A percentile compares a stretch with the other conserved stretches of the same genome.
phyloP scores from a whole-genome alignment of 345 rosid genomes.

The Populus simonii region DNA sequence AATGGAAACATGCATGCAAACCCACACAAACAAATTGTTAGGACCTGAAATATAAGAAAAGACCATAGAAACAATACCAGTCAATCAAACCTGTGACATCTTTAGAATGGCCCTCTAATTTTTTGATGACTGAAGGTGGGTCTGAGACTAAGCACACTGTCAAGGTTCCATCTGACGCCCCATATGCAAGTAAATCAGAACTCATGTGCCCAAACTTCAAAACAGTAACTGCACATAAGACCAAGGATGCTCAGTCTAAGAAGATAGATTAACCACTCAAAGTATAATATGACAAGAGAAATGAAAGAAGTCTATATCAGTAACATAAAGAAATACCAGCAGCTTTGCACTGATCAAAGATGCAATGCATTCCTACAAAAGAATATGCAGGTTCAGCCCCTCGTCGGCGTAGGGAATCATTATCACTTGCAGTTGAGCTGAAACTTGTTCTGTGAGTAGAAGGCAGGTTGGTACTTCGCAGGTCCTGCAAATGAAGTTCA shows the following conservation, averaged over 20 bases:
- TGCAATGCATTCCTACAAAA: conserved; percentile 95
- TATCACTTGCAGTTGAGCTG: conserved; percentile 74
- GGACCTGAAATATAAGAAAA: conserved; percentile 30
- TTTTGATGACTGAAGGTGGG: conserved; percentile 62
- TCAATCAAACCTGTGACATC: conserved; percentile 98
- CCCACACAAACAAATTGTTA: neutral
- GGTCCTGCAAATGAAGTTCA: conserved; percentile 50
- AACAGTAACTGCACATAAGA: conserved; percentile 70
- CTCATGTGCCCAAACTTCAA: conserved; percentile 95
- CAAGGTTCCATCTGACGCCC: conserved; percentile 91
- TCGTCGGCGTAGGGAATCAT: conserved; percentile 50
- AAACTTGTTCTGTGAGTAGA: conserved; percentile 77
- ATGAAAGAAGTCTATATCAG: conserved; percentile 6
- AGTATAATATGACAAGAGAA: neutral
- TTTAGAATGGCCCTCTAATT: conserved; percentile 70
- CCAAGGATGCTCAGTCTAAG: conserved; percentile 10
- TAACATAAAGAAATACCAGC: conserved; percentile 48
- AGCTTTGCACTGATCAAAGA: conserved; percentile 94
- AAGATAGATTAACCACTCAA: conserved; percentile 8
- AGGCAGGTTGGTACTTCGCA: conserved; percentile 52
- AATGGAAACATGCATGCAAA: neutral
- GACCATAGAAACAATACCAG: conserved; percentile 59
- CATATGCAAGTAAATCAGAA: conserved; percentile 91
- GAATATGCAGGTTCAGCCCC: conserved; percentile 83
- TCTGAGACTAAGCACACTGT: conserved; percentile 77